These are phyloP conservation scores for Xylaria polymorpha DNA, from an alignment of 2,329 filamentous ascomycete species.

Conservation along the genomic window DNA sequence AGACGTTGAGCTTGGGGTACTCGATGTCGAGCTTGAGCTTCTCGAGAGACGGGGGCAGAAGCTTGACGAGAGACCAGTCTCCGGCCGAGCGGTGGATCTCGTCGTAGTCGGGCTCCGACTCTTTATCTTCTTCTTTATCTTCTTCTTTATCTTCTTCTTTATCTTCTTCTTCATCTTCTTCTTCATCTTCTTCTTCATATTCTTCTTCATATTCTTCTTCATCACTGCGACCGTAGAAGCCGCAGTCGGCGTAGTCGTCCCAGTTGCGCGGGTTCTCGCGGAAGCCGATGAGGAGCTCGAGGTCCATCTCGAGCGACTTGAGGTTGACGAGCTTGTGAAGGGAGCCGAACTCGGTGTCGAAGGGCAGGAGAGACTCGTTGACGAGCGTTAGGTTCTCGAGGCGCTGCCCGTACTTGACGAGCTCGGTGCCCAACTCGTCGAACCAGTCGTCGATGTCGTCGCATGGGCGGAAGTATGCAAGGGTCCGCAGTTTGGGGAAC, in stretches of 20 bases:
- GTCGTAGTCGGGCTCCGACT: slow-evolving; percentile 3
- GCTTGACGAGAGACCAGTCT: slow-evolving; percentile 24
- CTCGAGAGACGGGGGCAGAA: slow-evolving; percentile 26
- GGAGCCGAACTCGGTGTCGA: not conserved
- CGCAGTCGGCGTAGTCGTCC: not conserved
- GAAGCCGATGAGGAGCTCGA: slow-evolving; percentile 34
- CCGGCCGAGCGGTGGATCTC: not conserved
- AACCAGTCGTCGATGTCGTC: not conserved
- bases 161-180: too few species aligned
- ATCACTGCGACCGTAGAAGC: not conserved
- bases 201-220: too few species aligned
- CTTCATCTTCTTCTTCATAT: too few species aligned
- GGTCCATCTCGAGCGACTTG: slow-evolving; percentile 22
- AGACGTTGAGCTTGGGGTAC: not conserved
- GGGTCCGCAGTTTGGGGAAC: not conserved
- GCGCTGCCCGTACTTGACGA: not conserved
- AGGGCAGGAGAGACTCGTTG: slow-evolving; percentile 6
- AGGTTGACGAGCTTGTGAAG: not conserved
- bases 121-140: too few species aligned
- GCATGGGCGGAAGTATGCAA: slow-evolving; percentile 6
- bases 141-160: too few species aligned
- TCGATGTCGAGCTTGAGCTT: slow-evolving; percentile 13
- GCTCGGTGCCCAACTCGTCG: not conserved
- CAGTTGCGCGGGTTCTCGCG: not conserved
- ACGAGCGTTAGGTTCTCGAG: slow-evolving; percentile 17